These are phyloP conservation scores for Aspergillus amoenus DNA, from an alignment of 2,329 filamentous ascomycete species.

Conservation along the genomic window DNA sequence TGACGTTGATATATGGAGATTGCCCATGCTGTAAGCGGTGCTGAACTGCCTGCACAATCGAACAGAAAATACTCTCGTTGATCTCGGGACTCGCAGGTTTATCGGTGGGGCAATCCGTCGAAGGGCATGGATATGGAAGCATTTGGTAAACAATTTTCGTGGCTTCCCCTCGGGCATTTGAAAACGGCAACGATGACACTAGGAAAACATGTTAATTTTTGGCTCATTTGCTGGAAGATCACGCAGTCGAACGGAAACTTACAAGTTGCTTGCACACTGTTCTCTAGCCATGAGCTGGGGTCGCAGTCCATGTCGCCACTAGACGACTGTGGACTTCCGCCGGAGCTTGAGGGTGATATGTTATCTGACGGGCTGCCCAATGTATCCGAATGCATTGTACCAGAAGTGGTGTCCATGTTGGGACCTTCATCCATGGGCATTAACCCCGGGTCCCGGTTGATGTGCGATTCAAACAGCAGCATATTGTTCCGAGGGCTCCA, in stretches of 20 bases:
- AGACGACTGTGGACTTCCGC: conserved; percentile 30
- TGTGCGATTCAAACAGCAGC: conserved; percentile 30
- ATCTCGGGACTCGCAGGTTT: conserved; percentile 29
- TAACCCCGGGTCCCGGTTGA: conserved; percentile 26
- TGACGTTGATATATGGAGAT: conserved; percentile 63
- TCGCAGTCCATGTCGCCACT: conserved; percentile 35
- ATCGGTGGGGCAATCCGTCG: conserved; percentile 17
- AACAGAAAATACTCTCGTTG: conserved; percentile 49
- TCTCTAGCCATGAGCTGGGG: conserved; percentile 37
- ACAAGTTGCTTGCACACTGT: conserved; percentile 38
- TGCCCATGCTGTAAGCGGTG: conserved; percentile 49
- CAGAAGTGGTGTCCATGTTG: conserved; percentile 28
- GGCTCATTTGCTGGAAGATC: not conserved
- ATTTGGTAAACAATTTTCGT: conserved; percentile 62
- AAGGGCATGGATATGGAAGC: conserved; percentile 53
- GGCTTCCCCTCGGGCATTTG: conserved; percentile 40
- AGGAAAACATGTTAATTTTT: conserved; percentile 7
- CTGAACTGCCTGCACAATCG: conserved; percentile 57
- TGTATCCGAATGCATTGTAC: conserved; percentile 28
- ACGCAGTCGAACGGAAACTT: conserved; percentile 17
- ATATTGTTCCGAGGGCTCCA: conserved; percentile 38
- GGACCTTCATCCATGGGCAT: conserved; percentile 30
- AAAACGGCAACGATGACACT: conserved; percentile 41
- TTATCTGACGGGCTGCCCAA: conserved; percentile 33
- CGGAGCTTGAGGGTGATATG: conserved; percentile 29